Percentiles rank a stretch among this genome's conserved stretches.
phyloP scores from a whole-genome alignment of 495 filamentous ascomycete genomes.

The Rusavskia elegans region DNA sequence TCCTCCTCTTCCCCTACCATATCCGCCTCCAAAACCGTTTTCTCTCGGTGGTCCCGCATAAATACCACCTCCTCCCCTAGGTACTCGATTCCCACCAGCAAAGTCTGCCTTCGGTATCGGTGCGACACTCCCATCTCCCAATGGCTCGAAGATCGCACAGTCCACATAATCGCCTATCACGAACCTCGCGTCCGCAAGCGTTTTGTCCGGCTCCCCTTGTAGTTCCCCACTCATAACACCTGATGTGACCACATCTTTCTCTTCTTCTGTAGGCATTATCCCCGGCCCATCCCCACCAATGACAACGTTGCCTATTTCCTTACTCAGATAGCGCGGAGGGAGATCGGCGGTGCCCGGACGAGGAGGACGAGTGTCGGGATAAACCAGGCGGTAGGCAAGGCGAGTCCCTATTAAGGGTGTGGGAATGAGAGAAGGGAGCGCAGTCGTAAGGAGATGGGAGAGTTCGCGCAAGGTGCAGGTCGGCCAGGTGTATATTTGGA shows the following conservation, averaged over 20 bases:
- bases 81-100: constrained; percentile 22
- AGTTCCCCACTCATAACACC: constrained; percentile 20
- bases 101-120: constrained; percentile 20
- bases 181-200: constrained; percentile 58
- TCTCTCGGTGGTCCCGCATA: constrained; percentile 8
- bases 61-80: constrained; percentile 13
- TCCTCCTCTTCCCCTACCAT: constrained; percentile 18
- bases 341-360: constrained; percentile 23
- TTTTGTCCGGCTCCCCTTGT: constrained; percentile 50
- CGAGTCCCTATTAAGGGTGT: constrained; percentile 51
- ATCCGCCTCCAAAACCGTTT: constrained; percentile 16
- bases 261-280: constrained; percentile 10
- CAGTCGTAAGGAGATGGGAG: constrained; percentile 51
- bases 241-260: constrained; percentile 6
- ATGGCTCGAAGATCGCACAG: constrained; percentile 62
- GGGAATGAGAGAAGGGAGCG: constrained; percentile 56
- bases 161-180: constrained; percentile 80
- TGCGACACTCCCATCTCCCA: constrained; percentile 57
- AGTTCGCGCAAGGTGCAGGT: constrained; percentile 74
- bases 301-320: constrained; percentile 71
- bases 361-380: constrained; percentile 53
- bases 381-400: constrained; percentile 74
- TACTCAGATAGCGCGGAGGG: constrained; percentile 42
- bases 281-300: constrained; percentile 39
- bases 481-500: constrained; percentile 81